phyloP scores from a whole-genome alignment of 306 rosid species.

The Cucumis melo region DNA sequence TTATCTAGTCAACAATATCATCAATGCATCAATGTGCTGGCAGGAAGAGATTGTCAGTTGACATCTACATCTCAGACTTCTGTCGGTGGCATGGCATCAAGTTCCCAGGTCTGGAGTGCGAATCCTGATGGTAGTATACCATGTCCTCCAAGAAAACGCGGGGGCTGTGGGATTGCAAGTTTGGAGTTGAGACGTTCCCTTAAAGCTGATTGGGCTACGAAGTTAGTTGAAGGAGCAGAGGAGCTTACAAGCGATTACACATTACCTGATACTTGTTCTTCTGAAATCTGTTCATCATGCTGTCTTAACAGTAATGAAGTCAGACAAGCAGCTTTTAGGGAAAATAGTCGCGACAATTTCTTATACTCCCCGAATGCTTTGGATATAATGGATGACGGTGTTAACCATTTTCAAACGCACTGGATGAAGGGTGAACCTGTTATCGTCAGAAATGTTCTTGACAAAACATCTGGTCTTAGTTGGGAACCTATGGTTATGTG shows the following conservation, averaged over 20 bases:
- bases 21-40: background rate
- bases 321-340: conserved; percentile 25
- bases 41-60: conserved; percentile 11
- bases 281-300: conserved; percentile 23
- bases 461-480: conserved; percentile 36
- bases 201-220: conserved; percentile 18
- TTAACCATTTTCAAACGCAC: conserved; percentile 28
- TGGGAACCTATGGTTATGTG: conserved; percentile 50
- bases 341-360: conserved; percentile 18
- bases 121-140: conserved; percentile 28
- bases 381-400: conserved; percentile 10
- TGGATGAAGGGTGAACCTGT: conserved; percentile 36
- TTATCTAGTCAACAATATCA: conserved; percentile 4
- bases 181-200: conserved; percentile 23
- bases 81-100: background rate
- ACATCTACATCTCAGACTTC: conserved; percentile 3
- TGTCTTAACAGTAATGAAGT: conserved; percentile 14
- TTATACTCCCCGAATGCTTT: conserved; percentile 23
- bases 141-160: conserved; percentile 31
- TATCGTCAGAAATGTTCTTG: conserved; percentile 33
- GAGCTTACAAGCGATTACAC: conserved; percentile 14
- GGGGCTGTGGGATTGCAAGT: conserved; percentile 31
- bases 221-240: conserved; percentile 20
- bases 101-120: conserved; percentile 24
- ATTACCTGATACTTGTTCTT: conserved; percentile 8